Evolutionary conservation across 331 rosid species (phyloP).

Genomic region (Stylosanthes scabra): DNA sequence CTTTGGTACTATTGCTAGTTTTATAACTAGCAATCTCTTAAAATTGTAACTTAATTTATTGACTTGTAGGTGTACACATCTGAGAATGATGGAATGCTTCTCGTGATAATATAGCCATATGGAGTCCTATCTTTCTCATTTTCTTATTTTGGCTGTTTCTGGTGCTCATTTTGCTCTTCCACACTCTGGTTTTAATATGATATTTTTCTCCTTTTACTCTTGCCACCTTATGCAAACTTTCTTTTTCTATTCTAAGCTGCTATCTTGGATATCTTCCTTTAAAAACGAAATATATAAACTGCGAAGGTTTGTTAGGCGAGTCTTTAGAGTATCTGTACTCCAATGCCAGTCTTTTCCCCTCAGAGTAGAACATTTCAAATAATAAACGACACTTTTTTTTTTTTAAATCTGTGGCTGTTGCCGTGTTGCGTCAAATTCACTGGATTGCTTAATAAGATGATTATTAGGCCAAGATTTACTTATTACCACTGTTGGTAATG

Average conservation of each 20-base stretch:
- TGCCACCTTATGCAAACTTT: constrained; percentile 12
- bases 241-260: not conserved
- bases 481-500: constrained; percentile 21
- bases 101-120: too few species aligned
- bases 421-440: not conserved
- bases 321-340: not conserved
- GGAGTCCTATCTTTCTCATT: too few species aligned
- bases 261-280: constrained; percentile 21
- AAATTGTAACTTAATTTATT: not conserved
- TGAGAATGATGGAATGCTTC: too few species aligned
- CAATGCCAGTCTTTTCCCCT: not conserved
- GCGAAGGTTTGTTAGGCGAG: constrained; percentile 16
- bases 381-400: not conserved
- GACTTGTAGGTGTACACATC: not conserved
- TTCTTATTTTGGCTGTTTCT: too few species aligned
- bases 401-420: constrained; percentile 6
- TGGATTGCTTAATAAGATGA: constrained; percentile 17
- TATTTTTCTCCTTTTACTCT: not conserved
- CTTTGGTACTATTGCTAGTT: constrained; percentile 14
- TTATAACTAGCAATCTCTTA: not conserved
- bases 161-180: too few species aligned
- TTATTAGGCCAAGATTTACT: constrained; percentile 11
- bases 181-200: not conserved
- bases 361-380: constrained; percentile 12
- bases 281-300: constrained; percentile 5